Base-by-base conservation (phyloP, 176 grass and related monocot species). In the Oryza rufipogon region DNA sequence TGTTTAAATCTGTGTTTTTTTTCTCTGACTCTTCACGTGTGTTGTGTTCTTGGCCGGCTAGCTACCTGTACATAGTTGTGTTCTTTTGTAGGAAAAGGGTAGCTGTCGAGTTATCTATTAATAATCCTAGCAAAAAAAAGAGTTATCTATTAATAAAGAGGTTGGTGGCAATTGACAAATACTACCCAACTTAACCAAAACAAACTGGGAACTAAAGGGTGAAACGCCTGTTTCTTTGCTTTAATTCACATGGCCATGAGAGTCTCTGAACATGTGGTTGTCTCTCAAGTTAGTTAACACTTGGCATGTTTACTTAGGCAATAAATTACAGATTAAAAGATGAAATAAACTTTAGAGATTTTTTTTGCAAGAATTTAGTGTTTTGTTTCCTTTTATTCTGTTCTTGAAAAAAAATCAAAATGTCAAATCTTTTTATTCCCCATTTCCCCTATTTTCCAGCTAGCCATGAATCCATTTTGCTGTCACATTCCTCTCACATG, bases 171-270 rank as follows among this genome's bases (percentile, higher is more conserved):
- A 70, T 48, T 20, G 47, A 28, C 47, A 48, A 72, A 76, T n/a
- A 41, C 15, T 86, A 34, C 68, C 61, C 61, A 83, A 77, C 51
- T 17, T 48, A 17, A 71, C 80, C 38, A 51, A 77, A 77, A 45
- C 16, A 76, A 48, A 48, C 20, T 26, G 47, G 39, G 51, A 10
- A 60, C 2, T 8, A 11, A 44, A 7, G 2, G 12, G 10, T 26
- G n/a, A 77, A 78, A 41, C n/a, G 25, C 38, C 3, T 77, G 64
- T 82, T 46, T 63, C 72, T 77, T 87, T 87, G 32, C 52, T 63
- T 58, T 58, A 58, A 20, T 77, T 70, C 41, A 9, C 75, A 23
- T 61, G 63, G 12, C 25, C 73, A 70, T 70, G 64, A 20, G 54
- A 58, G 1, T 45, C 51, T 17, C 11, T 80, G 15, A 32, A 3